These are phyloP conservation scores for Cyclostephanos tholiformis DNA, from an alignment of 108 stramenopile species.

Conservation along the genomic window DNA sequence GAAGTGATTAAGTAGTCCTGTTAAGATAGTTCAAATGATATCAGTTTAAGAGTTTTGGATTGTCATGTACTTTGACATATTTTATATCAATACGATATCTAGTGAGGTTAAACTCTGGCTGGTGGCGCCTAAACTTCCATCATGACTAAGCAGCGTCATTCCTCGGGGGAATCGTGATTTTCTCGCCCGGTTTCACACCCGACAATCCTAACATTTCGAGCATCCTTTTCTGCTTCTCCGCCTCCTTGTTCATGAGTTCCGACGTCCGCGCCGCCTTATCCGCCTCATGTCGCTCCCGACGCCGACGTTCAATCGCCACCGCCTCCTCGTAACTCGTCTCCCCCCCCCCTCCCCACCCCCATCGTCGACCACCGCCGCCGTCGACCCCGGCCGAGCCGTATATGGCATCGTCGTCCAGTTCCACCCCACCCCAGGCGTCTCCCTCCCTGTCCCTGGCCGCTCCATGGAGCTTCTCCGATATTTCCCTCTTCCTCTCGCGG, in stretches of 20 bases:
- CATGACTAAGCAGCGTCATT: constrained; percentile 14
- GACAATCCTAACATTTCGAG: constrained; percentile 68
- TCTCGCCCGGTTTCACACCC: constrained; percentile 64
- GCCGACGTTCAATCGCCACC: constrained; percentile 44
- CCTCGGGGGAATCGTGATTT: constrained; percentile 64
- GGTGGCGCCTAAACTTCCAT: too few relatives aligned
- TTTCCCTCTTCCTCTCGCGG: constrained; percentile 59
- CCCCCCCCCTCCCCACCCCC: constrained; percentile 2
- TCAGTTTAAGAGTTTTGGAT: too few relatives aligned
- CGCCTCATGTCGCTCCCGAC: constrained; percentile 45
- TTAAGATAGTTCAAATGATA: too few relatives aligned
- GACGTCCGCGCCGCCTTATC: constrained; percentile 39
- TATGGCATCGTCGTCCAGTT: constrained; percentile 61
- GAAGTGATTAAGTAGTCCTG: too few relatives aligned
- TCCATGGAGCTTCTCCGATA: constrained; percentile 58
- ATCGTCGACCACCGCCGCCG: constrained; percentile 9
- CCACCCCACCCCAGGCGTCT: constrained; percentile 42
- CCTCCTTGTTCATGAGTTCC: constrained; percentile 66
- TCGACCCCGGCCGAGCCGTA: constrained; percentile 48
- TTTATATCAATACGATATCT: too few relatives aligned
- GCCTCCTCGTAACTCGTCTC: constrained; percentile 53
- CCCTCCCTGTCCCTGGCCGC: constrained; percentile 55
- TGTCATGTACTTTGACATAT: too few relatives aligned
- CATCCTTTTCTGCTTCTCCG: constrained; percentile 68
- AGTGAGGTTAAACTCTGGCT: too few relatives aligned